Conservation (phyloP, 768 basidiomycete genomes). For the Rhizopogon rudus region DNA sequence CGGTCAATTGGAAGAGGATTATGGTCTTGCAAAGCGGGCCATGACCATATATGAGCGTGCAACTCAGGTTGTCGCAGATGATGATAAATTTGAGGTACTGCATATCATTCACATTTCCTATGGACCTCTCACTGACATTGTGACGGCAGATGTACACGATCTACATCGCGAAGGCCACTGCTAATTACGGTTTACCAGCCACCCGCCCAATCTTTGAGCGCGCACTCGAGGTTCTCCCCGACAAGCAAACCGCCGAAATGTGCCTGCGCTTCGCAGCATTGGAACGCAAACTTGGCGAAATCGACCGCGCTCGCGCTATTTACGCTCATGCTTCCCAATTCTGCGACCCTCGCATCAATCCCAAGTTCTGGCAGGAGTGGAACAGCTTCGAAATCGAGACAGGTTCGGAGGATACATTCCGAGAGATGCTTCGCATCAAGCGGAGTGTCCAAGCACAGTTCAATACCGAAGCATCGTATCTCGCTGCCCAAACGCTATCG, state of each 20-base stretch:
- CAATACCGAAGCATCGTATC: slow-evolving; percentile 93
- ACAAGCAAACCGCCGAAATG: slow-evolving; percentile 95
- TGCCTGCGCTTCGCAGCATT: slow-evolving; percentile 93
- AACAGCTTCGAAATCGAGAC: slow-evolving; percentile 98
- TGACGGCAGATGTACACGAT: slow-evolving; percentile 81
- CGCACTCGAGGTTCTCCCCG: slow-evolving; percentile 89
- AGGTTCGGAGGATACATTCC: slow-evolving; percentile 97
- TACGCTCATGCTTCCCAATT: slow-evolving; percentile 98
- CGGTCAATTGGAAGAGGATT: slow-evolving; percentile 91
- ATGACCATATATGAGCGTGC: slow-evolving; percentile 97
- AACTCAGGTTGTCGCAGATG: slow-evolving; percentile 75
- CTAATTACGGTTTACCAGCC: slow-evolving; percentile 92
- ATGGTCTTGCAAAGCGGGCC: slow-evolving; percentile 90
- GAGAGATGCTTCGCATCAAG: slow-evolving; percentile 92
- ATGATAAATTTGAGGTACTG: slow-evolving; percentile 91
- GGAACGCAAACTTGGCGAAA: slow-evolving; percentile 97
- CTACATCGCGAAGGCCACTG: slow-evolving; percentile 96
- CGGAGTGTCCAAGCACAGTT: slow-evolving; percentile 98
- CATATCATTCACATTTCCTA: neutral
- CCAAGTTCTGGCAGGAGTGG: slow-evolving; percentile 97
- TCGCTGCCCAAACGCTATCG: slow-evolving; percentile 85
- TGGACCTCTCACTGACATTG: slow-evolving; percentile 1
- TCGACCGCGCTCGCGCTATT: slow-evolving; percentile 93
- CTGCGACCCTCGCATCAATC: slow-evolving; percentile 90
- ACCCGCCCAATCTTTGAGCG: slow-evolving; percentile 96